phyloP scores from a whole-genome alignment of 2,329 filamentous ascomycete species.

The Talaromyces funiculosus region DNA sequence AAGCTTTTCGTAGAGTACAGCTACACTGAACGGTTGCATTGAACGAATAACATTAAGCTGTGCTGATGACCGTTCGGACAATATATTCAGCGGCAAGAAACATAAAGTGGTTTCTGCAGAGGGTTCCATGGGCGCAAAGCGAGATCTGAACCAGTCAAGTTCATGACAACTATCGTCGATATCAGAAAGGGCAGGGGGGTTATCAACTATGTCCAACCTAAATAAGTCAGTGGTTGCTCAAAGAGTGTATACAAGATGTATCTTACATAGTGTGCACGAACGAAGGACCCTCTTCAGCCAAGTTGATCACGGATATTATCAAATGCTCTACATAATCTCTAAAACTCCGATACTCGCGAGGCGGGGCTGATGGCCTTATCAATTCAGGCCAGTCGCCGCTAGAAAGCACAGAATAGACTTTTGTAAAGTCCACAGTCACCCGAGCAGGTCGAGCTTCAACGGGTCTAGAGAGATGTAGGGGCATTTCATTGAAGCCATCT shows the following conservation, averaged over 20 bases:
- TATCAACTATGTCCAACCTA: conserved; percentile 30
- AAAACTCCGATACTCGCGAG: conserved; percentile 16
- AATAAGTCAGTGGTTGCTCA: conserved; percentile 10
- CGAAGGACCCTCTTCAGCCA: conserved; percentile 5
- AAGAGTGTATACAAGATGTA: neutral
- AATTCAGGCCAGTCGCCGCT: conserved; percentile 14
- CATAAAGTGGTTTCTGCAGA: conserved; percentile 15
- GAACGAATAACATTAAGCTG: conserved; percentile 12
- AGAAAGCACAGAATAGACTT: conserved; percentile 22
- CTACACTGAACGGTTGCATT: conserved; percentile 17
- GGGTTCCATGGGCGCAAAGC: conserved; percentile 8
- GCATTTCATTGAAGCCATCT: neutral
- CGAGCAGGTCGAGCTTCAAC: conserved; percentile 9
- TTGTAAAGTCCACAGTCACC: conserved; percentile 10
- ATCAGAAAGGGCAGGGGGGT: conserved; percentile 26
- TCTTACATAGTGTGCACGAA: conserved; percentile 29
- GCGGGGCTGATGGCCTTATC: neutral
- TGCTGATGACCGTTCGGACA: neutral
- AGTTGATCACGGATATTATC: conserved; percentile 11
- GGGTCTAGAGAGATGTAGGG: conserved; percentile 2
- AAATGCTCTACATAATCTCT: conserved; percentile 22
- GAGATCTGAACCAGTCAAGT: conserved; percentile 24
- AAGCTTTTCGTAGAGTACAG: conserved; percentile 31
- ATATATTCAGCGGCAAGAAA: conserved; percentile 19
- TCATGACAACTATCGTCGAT: conserved; percentile 32